Conservation (phyloP, 106 monocot species). For the Gastrodia elata region DNA sequence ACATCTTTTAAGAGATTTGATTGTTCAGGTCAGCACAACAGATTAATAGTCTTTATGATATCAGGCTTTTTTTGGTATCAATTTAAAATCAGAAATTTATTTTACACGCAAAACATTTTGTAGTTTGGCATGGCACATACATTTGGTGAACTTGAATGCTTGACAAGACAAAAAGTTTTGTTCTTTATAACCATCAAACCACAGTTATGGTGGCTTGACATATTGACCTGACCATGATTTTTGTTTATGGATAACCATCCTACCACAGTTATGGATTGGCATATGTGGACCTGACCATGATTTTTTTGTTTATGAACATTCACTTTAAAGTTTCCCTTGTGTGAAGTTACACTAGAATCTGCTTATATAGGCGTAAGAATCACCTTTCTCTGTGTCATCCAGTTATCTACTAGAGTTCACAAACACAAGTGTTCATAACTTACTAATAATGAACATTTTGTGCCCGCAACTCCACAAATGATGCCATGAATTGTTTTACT, state of each 20-base stretch:
- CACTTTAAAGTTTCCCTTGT: neutral
- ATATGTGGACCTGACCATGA: neutral
- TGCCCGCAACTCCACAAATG: neutral
- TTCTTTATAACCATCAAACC: neutral
- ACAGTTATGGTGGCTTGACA: neutral
- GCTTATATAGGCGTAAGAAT: neutral
- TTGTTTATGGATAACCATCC: too few species aligned
- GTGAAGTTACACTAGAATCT: neutral
- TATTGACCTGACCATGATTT: too few species aligned
- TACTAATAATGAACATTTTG: neutral
- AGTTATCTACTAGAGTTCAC: neutral
- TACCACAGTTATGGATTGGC: neutral
- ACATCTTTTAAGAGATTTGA: constrained; percentile 18
- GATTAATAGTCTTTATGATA: neutral
- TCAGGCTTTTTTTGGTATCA: neutral
- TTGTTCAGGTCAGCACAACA: constrained; percentile 19
- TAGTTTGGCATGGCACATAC: neutral
- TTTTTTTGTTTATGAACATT: neutral
- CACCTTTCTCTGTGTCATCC: neutral
- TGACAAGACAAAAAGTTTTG: neutral
- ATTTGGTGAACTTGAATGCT: neutral
- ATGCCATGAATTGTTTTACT: neutral
- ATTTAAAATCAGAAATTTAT: neutral
- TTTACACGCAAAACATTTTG: neutral
- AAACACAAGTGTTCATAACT: neutral